Evolutionary conservation across 2,329 filamentous ascomycete genomes (phyloP), one percentile per base, ranked within the genome.

Genomic region (Didymella lethalis): DNA sequence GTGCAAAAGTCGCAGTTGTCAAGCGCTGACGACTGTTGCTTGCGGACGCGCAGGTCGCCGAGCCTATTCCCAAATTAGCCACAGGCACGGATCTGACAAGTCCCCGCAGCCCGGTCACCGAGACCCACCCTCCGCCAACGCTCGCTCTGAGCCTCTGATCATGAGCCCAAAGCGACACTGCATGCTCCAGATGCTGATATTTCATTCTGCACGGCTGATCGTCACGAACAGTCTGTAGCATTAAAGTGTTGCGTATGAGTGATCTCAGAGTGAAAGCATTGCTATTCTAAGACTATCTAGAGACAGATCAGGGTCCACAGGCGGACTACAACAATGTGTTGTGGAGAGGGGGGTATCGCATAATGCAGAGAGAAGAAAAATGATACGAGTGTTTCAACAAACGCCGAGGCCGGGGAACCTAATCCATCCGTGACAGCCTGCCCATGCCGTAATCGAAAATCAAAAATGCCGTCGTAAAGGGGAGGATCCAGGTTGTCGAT

Each of bases 381-480:
- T 48, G 36, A 56, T 54, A 41, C 23, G 47, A 59, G 34, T 40
- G 23, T 26, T 41, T 41, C 58, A 62, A 59, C 36, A 57, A 65
- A 69, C 69, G 64, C 69, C 69, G 46, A n/a, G 4, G 50, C 28
- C 8, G 40, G 31, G 41, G 29, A 44, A 25, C 34, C n/a, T n/a
- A 20, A 50, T 57, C 61, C 48, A 41, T 25, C 48, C 43, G 53
- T 36, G 50, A 56, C 63, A 60, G 62, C 55, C 62, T 53, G 57
- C 61, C 56, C 66, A 70, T 70, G 65, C 68, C 64, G n/a, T 34
- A 38, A 14, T 50, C 38, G 45, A 45, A 49, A 62, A 56, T 43
- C 44, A 40, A 56, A 60, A 72, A 72, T 70, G 64, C 73, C 72
- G 16, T 61, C 73, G 55, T 75, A 61, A 73, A n/a, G 32, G 18